Percentiles rank a stretch among this genome's conserved stretches.
These are phyloP conservation scores for Xylariaceae sp. DNA, from an alignment of 2,329 filamentous ascomycete species.

Conservation along the genomic window DNA sequence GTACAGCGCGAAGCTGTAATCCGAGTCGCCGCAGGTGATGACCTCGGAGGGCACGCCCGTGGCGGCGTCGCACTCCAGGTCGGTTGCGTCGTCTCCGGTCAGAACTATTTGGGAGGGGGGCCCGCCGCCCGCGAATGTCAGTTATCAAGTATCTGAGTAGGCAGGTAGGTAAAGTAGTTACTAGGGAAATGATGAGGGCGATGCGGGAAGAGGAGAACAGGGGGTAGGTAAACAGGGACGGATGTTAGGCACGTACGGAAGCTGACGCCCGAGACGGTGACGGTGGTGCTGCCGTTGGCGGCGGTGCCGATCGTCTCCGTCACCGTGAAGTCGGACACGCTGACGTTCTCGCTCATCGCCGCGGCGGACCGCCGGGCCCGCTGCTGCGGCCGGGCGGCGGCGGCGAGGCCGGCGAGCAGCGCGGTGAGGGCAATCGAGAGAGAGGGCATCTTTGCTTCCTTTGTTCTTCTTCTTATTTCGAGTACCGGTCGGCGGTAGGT, in stretches of 20 bases:
- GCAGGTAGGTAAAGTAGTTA: too few relatives aligned
- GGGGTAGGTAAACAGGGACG: too few relatives aligned
- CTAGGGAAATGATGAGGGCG: too few relatives aligned
- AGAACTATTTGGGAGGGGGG: too few relatives aligned
- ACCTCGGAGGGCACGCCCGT: constrained; percentile 13
- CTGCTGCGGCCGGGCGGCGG: constrained; percentile 3
- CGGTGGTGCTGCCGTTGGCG: constrained; percentile 1
- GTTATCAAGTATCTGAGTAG: too few relatives aligned
- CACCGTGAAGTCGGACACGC: constrained; percentile 15
- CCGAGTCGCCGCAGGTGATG: constrained; percentile 19
- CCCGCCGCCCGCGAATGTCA: too few relatives aligned
- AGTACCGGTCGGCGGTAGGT: too few relatives aligned
- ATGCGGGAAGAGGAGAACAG: too few relatives aligned
- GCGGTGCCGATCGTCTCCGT: constrained; percentile 11
- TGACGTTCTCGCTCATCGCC: constrained; percentile 15
- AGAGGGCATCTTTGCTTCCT: constrained; percentile 19
- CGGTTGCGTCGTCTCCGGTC: constrained; percentile 6
- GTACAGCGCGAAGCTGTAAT: constrained; percentile 22
- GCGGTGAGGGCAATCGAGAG: constrained; percentile 9
- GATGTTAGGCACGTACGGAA: too few relatives aligned
- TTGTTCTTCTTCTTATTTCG: too few relatives aligned
- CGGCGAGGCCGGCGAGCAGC: constrained; percentile 13
- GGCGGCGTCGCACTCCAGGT: constrained; percentile 6
- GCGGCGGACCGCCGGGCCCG: not conserved
- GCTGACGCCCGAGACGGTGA: constrained; percentile 7